Evolutionary conservation across 176 grass and related monocot species (phyloP).

Genomic region (Eleusine coracana): DNA sequence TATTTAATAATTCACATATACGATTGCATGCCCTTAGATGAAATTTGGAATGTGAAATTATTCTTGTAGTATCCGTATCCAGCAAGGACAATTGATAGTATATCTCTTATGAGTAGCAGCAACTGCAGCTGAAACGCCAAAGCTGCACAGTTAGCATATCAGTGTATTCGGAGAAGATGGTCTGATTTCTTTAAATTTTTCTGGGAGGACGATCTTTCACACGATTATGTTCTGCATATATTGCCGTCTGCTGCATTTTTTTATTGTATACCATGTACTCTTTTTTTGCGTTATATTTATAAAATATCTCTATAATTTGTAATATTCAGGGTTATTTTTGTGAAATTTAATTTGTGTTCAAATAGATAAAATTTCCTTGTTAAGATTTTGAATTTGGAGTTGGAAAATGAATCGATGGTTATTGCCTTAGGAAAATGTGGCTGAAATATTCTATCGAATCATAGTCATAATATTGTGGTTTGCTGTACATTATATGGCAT

Average conservation of each 20-base stretch:
- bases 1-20: too few species aligned
- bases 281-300: not conserved
- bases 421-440: not conserved
- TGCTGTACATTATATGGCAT: not conserved
- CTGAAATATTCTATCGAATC: not conserved
- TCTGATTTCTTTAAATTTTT: not conserved
- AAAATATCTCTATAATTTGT: not conserved
- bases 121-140: not conserved
- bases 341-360: not conserved
- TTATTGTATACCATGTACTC: not conserved
- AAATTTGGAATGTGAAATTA: not conserved
- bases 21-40: too few species aligned
- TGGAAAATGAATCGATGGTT: not conserved
- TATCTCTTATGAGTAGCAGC: not conserved
- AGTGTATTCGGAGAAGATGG: not conserved
- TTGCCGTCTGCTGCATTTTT: not conserved
- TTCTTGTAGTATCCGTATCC: not conserved
- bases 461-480: not conserved
- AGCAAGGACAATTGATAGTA: not conserved
- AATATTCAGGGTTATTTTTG: not conserved
- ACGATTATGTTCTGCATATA: not conserved
- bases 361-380: conserved; percentile 4
- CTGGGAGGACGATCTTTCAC: not conserved
- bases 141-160: not conserved
- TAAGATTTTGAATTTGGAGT: not conserved